Base-by-base conservation (phyloP, 2,329 filamentous ascomycete genomes). In the Ascocoryne sarcoides region DNA sequence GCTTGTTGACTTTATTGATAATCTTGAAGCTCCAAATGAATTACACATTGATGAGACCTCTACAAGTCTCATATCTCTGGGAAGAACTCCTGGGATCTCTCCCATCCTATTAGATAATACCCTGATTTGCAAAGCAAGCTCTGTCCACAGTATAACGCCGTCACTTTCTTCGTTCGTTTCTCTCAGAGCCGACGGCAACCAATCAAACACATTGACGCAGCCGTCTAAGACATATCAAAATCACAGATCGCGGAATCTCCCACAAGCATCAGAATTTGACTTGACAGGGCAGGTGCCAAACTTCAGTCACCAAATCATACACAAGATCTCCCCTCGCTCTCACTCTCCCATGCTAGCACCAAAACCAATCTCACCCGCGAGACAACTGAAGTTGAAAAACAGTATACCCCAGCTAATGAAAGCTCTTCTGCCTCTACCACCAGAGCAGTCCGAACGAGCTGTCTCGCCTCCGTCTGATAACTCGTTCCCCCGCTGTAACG, bases 391-490 rank as follows among this genome's bases (percentile, higher is more conserved):
- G 37, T 39, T 60, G 26, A 58, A 59, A 35, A 59, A 60, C 21
- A 61, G 57, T 38, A 46, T 60, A 15, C 55, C 56, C 17, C 55
- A 57, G 21, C 45, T 60, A 8, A 61, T 60, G 56, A 60, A 61
- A 40, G 52, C 57, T 19, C 49, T 60, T 16, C 58, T 57, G 17
- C 42, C 53, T 7, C 23, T 58, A 15, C 55, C 58, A 18, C 47
- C 48, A 9, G 47, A 56, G 26, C 40, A 42, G 15, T 18, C 36
- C 9, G 19, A 42, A 44, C 26, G 33, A n/a, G 37, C 32, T 2
- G 15, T 35, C 3, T 37, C 43, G 10, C 42, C 39, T 14, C 32
- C 41, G 14, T 23, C n/a, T 12, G 29, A 37, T 15, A 20, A 18
- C 8, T 10, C 19, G 9, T 20, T 14, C 2, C 12, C 28, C 4